Base-by-base conservation (phyloP, 2,329 filamentous ascomycete genomes). In the Fusarium sacchari region DNA sequence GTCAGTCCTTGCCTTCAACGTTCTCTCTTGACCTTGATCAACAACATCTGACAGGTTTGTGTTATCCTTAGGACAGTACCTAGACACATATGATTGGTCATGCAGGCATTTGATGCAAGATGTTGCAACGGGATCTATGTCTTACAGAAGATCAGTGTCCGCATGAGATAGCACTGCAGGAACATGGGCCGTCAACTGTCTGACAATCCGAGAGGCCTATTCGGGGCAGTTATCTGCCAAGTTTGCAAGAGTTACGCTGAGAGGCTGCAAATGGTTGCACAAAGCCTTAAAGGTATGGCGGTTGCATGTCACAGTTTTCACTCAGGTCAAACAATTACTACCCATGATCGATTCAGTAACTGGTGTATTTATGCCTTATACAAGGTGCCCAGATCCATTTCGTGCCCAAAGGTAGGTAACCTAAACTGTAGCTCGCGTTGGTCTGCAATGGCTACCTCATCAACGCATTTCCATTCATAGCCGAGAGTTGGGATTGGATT, bases 81-180 rank as follows among this genome's bases (percentile, higher is more conserved):
- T n/a, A 32, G 28, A 32, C 39, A 36, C 32, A 30, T 36, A 24
- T 65, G 50, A 58, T 65, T 64, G 67, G 67, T 22, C 43, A 46
- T 28, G 36, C 30, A 58, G 49, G 59, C 50, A 40, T 43, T 53
- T 64, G 63, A 61, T 44, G 39, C 44, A 67, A 60, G 58, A 66
- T 28, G 40, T 28, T 65, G 52, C 24, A 44, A 37, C 59, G 40
- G 39, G 58, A 69, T 69, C 65, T 36, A 43, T 68, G 65, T 69
- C 58, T 64, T 32, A 69, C 65, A 47, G 40, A 55, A 37, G 50
- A 24, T 40, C 34, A 55, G 44, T 44, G 9, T 52, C 58, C 30
- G 44, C 65, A 64, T 64, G 36, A 40, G 58, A 47, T 58, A 40
- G 34, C 43, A 50, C 65, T 52, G 28, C 65, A 69, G 62, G 34